These are phyloP conservation scores for Nannizziopsis arthrosporioides DNA, from an alignment of 2,329 filamentous ascomycete genomes.

Conservation along the genomic window DNA sequence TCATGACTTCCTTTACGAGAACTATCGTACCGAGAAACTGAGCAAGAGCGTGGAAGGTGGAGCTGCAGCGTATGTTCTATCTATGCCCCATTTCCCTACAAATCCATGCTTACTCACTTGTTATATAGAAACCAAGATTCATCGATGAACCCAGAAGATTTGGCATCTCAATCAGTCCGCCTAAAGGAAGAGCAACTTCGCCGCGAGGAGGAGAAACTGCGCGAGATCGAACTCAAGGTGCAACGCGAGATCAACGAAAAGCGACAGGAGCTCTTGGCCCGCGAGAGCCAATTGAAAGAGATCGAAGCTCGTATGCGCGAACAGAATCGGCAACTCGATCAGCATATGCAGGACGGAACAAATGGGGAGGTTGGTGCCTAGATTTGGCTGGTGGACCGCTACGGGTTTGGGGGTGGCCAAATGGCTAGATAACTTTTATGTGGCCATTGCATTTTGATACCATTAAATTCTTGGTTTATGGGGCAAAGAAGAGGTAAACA, in stretches of 20 bases:
- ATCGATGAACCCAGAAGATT: conserved; percentile 58
- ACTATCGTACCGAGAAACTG: conserved; percentile 99
- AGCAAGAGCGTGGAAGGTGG: conserved; percentile 97
- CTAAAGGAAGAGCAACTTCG: conserved; percentile 99
- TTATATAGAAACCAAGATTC: conserved; percentile 14
- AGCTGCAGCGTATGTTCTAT: conserved; percentile 62
- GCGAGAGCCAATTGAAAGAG: conserved; percentile 96
- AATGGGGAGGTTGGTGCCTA: conserved; percentile 20
- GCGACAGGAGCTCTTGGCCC: conserved; percentile 91
- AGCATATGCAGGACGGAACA: conserved; percentile 16
- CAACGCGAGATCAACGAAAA: conserved; percentile 99
- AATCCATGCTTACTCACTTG: conserved; percentile 5
- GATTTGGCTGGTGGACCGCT: background rate
- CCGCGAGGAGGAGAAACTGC: conserved; percentile 98
- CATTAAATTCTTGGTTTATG: conserved; percentile 5
- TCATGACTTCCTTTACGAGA: conserved; percentile 99
- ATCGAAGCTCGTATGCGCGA: conserved; percentile 97
- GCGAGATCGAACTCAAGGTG: conserved; percentile 98
- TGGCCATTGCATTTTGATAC: conserved; percentile 4
- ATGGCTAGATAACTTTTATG: conserved; percentile 1
- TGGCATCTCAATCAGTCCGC: conserved; percentile 91
- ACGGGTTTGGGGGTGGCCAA: background rate
- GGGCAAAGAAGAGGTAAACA: background rate
- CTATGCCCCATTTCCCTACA: background rate
- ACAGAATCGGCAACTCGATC: conserved; percentile 39